These are phyloP conservation scores for Talaromyces verruculosus DNA, from an alignment of 2,329 filamentous ascomycete genomes.

Conservation along the genomic window DNA sequence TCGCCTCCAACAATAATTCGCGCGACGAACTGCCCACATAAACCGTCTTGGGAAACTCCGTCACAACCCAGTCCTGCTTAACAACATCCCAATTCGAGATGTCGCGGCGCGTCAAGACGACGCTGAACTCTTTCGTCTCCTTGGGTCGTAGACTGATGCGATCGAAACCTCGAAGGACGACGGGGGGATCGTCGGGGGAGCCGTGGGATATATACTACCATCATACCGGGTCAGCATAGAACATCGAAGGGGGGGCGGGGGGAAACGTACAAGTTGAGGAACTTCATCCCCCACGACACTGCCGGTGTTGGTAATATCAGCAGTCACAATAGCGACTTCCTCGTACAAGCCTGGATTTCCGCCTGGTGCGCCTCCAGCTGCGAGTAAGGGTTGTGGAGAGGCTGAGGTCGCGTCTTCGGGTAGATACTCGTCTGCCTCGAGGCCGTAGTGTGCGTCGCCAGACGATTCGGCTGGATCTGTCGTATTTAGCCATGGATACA, in stretches of 20 bases:
- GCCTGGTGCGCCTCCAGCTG: constrained; percentile 59
- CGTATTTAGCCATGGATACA: constrained; percentile 65
- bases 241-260: constrained; percentile 27
- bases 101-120: constrained; percentile 73
- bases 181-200: constrained; percentile 66
- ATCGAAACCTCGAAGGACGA: constrained; percentile 76
- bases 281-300: constrained; percentile 52
- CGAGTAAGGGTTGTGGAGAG: constrained; percentile 55
- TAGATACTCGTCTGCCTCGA: constrained; percentile 49
- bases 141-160: constrained; percentile 70
- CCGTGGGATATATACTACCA: constrained; percentile 72
- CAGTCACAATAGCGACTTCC: constrained; percentile 50
- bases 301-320: constrained; percentile 54
- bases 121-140: constrained; percentile 63
- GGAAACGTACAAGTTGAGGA: constrained; percentile 48
- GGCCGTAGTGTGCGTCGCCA: constrained; percentile 56
- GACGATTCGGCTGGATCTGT: constrained; percentile 56
- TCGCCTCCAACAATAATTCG: constrained; percentile 52
- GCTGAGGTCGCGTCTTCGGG: constrained; percentile 54
- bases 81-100: constrained; percentile 80
- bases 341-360: constrained; percentile 59
- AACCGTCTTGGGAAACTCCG: constrained; percentile 56
- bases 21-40: constrained; percentile 62
- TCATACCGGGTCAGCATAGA: too few species aligned
- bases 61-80: constrained; percentile 77